phyloP scores from a whole-genome alignment of 75 land plant species.

The Pseudotsuga menziesii region DNA sequence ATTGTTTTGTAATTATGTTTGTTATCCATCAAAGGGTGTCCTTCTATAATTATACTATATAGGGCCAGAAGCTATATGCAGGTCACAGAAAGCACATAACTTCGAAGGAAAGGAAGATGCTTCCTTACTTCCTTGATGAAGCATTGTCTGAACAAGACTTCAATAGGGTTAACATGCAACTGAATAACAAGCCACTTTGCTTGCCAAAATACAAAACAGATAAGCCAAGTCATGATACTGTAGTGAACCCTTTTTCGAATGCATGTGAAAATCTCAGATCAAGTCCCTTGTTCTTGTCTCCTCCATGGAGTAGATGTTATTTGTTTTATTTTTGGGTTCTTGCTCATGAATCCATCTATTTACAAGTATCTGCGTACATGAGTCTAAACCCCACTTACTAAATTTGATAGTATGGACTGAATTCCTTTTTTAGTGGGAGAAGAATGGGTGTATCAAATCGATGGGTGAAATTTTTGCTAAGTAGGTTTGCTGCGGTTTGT shows the following conservation, averaged over 20 bases:
- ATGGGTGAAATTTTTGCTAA: no score
- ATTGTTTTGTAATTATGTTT: neutral
- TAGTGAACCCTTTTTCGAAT: constrained; percentile 39
- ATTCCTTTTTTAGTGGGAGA: no score
- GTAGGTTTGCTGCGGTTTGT: no score
- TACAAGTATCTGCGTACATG: no score
- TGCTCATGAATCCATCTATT: no score
- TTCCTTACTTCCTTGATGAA: constrained; percentile 44
- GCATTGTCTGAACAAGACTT: constrained; percentile 41
- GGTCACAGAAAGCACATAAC: constrained; percentile 70
- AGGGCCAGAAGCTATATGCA: constrained; percentile 75
- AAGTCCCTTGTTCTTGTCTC: neutral
- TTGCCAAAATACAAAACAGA: constrained; percentile 47
- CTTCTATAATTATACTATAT: neutral
- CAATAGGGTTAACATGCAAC: constrained; percentile 33
- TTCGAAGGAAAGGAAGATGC: constrained; percentile 70
- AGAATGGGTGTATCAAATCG: no score
- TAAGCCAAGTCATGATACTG: constrained; percentile 44
- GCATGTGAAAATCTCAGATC: neutral
- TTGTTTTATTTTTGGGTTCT: neutral
- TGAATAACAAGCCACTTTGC: constrained; percentile 46
- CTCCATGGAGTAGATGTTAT: neutral
- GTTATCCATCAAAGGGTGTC: no score
- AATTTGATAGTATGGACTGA: no score
- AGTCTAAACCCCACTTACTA: no score